phyloP scores from a whole-genome alignment of 2,329 filamentous ascomycete species.

The Cladorrhinum sp. region DNA sequence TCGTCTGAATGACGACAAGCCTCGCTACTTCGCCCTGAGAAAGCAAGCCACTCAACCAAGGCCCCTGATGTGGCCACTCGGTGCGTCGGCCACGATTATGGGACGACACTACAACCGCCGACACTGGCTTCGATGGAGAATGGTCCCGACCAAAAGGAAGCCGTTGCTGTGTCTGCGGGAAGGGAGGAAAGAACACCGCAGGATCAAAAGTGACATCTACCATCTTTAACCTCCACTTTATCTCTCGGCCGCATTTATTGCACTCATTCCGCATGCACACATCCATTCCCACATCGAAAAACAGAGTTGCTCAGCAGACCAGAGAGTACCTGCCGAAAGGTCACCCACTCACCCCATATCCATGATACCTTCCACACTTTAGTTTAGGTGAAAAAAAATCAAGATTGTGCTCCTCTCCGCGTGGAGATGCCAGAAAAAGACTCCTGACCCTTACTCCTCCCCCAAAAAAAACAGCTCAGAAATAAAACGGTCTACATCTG shows the following conservation, averaged over 20 bases:
- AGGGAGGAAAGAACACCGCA: too few species aligned
- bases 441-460: background rate
- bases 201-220: too few species aligned
- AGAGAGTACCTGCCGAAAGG: too few species aligned
- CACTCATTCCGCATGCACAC: too few species aligned
- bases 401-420: background rate
- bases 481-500: background rate
- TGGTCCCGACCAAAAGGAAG: too few species aligned
- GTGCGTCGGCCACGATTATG: background rate
- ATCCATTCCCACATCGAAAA: too few species aligned
- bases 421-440: background rate
- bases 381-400: background rate
- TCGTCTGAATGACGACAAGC: conserved; percentile 13
- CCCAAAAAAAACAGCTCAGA: background rate
- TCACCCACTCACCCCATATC: too few species aligned
- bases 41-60: background rate
- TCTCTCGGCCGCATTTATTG: too few species aligned
- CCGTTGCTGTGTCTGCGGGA: too few species aligned
- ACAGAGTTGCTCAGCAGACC: too few species aligned
- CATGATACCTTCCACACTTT: background rate
- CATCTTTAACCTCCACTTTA: too few species aligned
- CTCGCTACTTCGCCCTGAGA: background rate
- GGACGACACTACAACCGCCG: background rate
- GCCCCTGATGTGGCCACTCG: background rate
- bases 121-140: too few species aligned